These are phyloP conservation scores for Coniosporium tulheliwenetii DNA, from an alignment of 2,329 filamentous ascomycete genomes.

Conservation along the genomic window DNA sequence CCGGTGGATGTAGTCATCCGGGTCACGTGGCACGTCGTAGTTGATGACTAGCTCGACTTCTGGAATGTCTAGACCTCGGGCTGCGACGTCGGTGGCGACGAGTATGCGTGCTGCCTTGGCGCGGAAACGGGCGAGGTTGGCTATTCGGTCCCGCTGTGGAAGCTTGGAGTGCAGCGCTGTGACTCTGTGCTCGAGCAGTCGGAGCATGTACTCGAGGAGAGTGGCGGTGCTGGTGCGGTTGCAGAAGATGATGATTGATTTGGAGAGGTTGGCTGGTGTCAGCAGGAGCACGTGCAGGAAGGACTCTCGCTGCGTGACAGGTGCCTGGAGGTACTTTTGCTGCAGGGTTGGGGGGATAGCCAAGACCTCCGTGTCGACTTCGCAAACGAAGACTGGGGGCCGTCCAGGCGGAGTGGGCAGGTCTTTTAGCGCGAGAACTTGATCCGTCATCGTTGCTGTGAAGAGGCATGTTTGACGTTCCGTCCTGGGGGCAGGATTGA, in stretches of 20 bases:
- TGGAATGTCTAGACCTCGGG: conserved; percentile 87
- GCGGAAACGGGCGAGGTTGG: conserved; percentile 83
- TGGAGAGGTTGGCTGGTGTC: conserved; percentile 59
- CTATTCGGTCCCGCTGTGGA: conserved; percentile 66
- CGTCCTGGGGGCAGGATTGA: conserved; percentile 61
- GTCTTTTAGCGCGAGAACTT: conserved; percentile 75
- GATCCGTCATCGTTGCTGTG: conserved; percentile 86
- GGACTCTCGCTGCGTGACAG: conserved; percentile 84
- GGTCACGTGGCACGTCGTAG: conserved; percentile 90
- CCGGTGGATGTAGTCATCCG: conserved; percentile 93
- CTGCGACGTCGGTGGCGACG: conserved; percentile 88
- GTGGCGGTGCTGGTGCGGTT: conserved; percentile 84
- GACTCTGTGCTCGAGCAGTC: conserved; percentile 74
- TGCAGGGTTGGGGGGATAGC: conserved; percentile 67
- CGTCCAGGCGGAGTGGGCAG: conserved; percentile 54
- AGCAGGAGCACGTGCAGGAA: conserved; percentile 82
- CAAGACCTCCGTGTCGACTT: conserved; percentile 58
- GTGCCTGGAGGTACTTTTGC: conserved; percentile 77
- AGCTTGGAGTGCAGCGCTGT: conserved; percentile 83
- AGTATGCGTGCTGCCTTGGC: conserved; percentile 78
- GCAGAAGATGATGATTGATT: conserved; percentile 82
- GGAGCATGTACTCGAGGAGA: conserved; percentile 74
- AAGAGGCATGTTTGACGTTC: conserved; percentile 89
- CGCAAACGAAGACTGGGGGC: conserved; percentile 72
- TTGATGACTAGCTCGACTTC: conserved; percentile 84